Evolutionary conservation across 768 basidiomycete species (phyloP), one percentile per base, ranked within the genome.

Genomic region (Kwoniella europaea): DNA sequence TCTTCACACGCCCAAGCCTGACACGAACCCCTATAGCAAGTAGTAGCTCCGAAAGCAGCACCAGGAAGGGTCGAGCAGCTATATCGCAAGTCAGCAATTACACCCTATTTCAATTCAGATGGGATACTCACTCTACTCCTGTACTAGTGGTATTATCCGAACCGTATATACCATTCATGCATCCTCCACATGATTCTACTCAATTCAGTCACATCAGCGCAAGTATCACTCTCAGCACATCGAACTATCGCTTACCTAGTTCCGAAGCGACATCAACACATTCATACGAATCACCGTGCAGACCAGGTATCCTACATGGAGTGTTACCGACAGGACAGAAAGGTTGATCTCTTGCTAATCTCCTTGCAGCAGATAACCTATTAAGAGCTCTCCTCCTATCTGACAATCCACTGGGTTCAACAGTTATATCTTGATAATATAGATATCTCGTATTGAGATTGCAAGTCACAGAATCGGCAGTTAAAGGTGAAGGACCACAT

Each of bases 31-130:
- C 27, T 56, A 20, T 56, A 20, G 24, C 55, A 56, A 7, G 55
- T 56, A 6, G 55, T 56, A 12, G 55, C 55, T 12, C 55, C 55
- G 27, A 56, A 56, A 20, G 55, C 55, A 56, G 55, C 55, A 13
- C 55, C 55, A 7, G 55, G 55, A 4, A 56, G 20, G 20, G 27
- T 29, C 20, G 55, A 56, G 55, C 55, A 56, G 20, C 55, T 56
- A 22, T 2, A 56, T 56, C 35, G 35, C 35, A 9, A 1, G 35
- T 35, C 35, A 35, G 35, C 35, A 1, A 1, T 35, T 35, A 35
- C 35, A 35, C 35, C 35, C 6, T 7, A 35, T 9, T 7, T 35
- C 35, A 7, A 35, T 7, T 29, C 35, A 6, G 35, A 35, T 35
- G 46, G 16, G 18, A 50, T 6, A 50, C 46, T 16, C 13, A 50